Base-by-base conservation (phyloP, 208 protist species). In the Tetramitus jugosus region DNA sequence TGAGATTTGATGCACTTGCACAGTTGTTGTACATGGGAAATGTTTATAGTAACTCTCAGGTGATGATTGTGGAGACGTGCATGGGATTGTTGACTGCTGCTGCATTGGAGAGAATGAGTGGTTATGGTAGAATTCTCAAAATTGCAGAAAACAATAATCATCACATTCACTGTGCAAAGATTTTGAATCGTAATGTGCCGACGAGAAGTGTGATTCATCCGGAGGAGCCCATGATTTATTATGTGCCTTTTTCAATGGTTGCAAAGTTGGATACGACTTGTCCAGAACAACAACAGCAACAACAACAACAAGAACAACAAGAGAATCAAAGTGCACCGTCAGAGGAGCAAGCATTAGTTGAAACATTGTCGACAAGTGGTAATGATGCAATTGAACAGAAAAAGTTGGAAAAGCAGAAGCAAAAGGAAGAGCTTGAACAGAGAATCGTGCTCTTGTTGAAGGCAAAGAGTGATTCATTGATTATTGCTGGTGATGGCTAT, bases 1-100 rank as follows among this genome's bases (percentile, higher is more conserved):
- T 74, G 26, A 52, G 67, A 37, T 6, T 74, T 74, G 67, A 74
- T 53, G 39, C 31, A 23, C n/a, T 74, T 6, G 7, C 67, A n/a
- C 39, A 53, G 53, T 35, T 74, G 17, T 37, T 74, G 8, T 39
- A n/a, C 33, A 7, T 74, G n/a, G 67, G 67, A 42, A 31, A 20
- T 56, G 23, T 74, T 35, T 53, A 39, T 37, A n/a, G 42, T 35
- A 45, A 74, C 37, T 53, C 3, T 40, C 29, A 53, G 20, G 26
- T 53, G 3, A 35, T 74, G 39, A 3, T 74, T 17, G 26, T 74
- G 3, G 67, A 74, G 37, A 74, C 67, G 23, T 74, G 67, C 37
- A 17, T 37, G 10, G 67, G 67, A 33, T 74, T 74, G 20, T n/a
- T 74, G 6, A n/a, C 26, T 26, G 67, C 42, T 37, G 7, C 42